Evolutionary conservation across 768 basidiomycete species (phyloP), one percentile per base, ranked within the genome.

Genomic region (Tylopilus sp.): DNA sequence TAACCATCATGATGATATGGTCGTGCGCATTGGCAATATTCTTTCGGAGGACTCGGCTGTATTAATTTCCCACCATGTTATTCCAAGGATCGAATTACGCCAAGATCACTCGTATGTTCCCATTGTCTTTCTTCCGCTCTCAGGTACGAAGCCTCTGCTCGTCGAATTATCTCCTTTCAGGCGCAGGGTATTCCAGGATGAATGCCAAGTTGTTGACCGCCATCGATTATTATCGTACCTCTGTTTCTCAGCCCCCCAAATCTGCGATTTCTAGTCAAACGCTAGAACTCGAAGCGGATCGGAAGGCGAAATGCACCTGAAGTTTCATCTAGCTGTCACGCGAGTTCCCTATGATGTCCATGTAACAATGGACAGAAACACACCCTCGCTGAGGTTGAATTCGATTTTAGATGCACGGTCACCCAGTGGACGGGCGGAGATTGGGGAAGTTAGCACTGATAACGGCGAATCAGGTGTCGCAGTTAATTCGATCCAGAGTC

Each of bases 351-450:
- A 63, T 30, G 60, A 63, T 33, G 36, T 62, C 2, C 55, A 56
- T 17, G 21, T 63, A 28, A 3, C 46, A 4, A 56, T 58, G 45
- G 6, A 17, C 10, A 55, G 42, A 35, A 38, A 50, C 28, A 40
- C 28, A 4, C 65, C 64, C 5, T 54, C 59, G 3, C 36, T 54
- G 12, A 56, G 50, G 2, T 55, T 58, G 35, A 40, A 5, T 56
- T 70, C n/a, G 51, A 69, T 49, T 68, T 68, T 47, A 61, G 65
- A 10, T 68, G 70, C 12, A 47, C 47, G 26, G 61, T 71, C 21
- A 53, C 41, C 2, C 71, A 71, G 30, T 47, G 45, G 28, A 69
- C 69, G 0, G 65, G 67, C 3, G 69, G 71, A 50, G 41, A 62
- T 38, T 71, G 69, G 69, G 59, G 56, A 3, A 55, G 62, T 30